Percentiles rank a stretch among this genome's conserved stretches.
Conservation (phyloP, 139 green algal species). For the Coelastrella sp. region DNA sequence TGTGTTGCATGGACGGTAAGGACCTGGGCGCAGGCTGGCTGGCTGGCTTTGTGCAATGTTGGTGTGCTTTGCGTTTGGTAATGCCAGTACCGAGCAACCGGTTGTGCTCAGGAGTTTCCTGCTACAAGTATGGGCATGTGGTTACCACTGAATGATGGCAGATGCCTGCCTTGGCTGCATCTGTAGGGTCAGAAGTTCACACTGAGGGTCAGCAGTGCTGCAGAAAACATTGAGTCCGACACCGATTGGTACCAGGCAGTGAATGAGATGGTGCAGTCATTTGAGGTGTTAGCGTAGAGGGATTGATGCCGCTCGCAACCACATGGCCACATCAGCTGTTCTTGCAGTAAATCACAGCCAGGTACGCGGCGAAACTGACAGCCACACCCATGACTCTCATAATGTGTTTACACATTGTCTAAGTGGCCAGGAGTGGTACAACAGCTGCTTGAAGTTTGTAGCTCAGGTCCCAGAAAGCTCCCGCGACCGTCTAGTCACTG, state of each 20-base stretch:
- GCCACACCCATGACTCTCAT: too few species aligned
- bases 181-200: slow-evolving; percentile 5
- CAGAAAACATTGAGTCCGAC: neutral
- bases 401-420: too few species aligned
- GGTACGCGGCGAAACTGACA: neutral
- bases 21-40: too few species aligned
- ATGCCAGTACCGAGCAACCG: too few species aligned
- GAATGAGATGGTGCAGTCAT: neutral
- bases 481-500: too few species aligned
- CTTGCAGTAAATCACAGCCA: neutral
- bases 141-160: too few species aligned
- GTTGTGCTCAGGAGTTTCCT: neutral
- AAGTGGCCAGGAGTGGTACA: too few species aligned
- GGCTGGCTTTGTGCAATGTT: too few species aligned
- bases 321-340: neutral
- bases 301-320: neutral
- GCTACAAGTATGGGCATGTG: neutral
- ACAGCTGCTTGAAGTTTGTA: too few species aligned
- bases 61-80: too few species aligned
- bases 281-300: neutral
- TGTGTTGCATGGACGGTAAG: too few species aligned
- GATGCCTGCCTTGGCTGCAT: neutral
- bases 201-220: neutral
- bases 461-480: too few species aligned
- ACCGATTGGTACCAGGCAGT: neutral